These are phyloP conservation scores for Jatropha podagrica DNA, from an alignment of 441 rosid genomes.

Conservation along the genomic window DNA sequence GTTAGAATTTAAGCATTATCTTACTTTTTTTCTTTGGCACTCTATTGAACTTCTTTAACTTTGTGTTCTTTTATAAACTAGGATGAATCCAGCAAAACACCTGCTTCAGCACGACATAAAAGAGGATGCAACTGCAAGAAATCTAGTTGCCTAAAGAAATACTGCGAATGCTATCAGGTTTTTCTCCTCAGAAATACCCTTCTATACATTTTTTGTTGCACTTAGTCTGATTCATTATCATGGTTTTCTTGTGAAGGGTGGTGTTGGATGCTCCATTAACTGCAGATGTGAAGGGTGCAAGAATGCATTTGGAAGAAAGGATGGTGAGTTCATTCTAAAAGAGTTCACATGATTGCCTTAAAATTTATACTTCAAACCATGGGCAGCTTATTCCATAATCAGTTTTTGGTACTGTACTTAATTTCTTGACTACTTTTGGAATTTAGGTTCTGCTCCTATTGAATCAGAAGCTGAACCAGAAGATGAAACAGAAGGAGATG, in stretches of 20 bases:
- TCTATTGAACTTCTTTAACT: constrained; percentile 14
- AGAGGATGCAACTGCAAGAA: constrained; percentile 99
- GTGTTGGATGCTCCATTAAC: constrained; percentile 95
- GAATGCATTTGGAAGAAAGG: constrained; percentile 85
- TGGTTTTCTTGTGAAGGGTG: constrained; percentile 58
- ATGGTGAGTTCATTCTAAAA: constrained; percentile 52
- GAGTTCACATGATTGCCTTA: constrained; percentile 12
- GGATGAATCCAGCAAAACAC: constrained; percentile 91
- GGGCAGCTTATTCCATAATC: background rate
- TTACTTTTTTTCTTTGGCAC: constrained; percentile 13
- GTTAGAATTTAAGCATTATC: constrained; percentile 36
- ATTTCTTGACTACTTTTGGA: constrained; percentile 3
- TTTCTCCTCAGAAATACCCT: constrained; percentile 15
- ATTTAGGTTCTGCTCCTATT: constrained; percentile 52
- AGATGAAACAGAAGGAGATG: constrained; percentile 59
- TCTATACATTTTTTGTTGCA: constrained; percentile 9
- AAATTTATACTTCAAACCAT: background rate
- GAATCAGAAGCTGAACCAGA: constrained; percentile 54
- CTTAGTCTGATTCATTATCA: constrained; percentile 24
- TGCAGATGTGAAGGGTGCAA: constrained; percentile 99
- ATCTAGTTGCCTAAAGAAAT: constrained; percentile 93
- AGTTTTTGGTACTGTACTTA: no score
- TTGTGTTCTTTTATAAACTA: constrained; percentile 24
- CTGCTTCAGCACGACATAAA: constrained; percentile 98
- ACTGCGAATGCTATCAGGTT: constrained; percentile 99